A percentile compares a stretch with the other conserved stretches of the same genome.
These are phyloP conservation scores for Jacaranda copaia DNA, from an alignment of 257 asterid species.

Conservation along the genomic window DNA sequence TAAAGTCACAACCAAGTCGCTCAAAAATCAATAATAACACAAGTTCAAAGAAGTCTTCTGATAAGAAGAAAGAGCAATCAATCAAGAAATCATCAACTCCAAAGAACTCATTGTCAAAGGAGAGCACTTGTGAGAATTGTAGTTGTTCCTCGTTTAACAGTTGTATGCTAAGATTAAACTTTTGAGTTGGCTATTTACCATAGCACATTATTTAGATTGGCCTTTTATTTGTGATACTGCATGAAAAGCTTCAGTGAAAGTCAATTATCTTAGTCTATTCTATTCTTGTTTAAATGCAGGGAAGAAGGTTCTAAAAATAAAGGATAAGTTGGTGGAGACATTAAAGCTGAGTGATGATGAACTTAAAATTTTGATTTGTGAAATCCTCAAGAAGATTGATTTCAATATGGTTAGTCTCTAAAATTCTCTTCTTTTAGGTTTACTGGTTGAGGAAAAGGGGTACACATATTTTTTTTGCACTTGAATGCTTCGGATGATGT, in stretches of 20 bases:
- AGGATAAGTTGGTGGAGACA: slow-evolving; percentile 52
- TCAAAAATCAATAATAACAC: slow-evolving; percentile 51
- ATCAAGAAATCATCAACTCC: slow-evolving; percentile 61
- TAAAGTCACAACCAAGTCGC: slow-evolving; percentile 55
- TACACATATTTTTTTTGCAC: slow-evolving; percentile 15
- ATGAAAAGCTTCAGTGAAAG: slow-evolving; percentile 1
- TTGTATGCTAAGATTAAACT: slow-evolving; percentile 7
- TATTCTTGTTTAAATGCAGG: slow-evolving; percentile 46
- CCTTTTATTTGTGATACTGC: slow-evolving; percentile 12
- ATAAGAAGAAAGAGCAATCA: slow-evolving; percentile 62
- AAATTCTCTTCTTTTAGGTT: slow-evolving; percentile 17
- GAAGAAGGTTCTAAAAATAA: slow-evolving; percentile 54
- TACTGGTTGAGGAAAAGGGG: slow-evolving; percentile 2
- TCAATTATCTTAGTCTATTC: slow-evolving; percentile 16
- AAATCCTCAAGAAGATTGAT: slow-evolving; percentile 67
- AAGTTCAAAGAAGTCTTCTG: slow-evolving; percentile 58
- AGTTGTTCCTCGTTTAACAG: not conserved
- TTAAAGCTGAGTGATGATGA: slow-evolving; percentile 58
- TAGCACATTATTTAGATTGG: not conserved
- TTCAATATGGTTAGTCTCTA: slow-evolving; percentile 65
- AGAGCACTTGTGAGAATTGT: slow-evolving; percentile 63
- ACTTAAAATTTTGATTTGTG: slow-evolving; percentile 50
- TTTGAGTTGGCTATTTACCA: not conserved
- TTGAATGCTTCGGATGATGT: slow-evolving; percentile 2
- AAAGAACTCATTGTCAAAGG: slow-evolving; percentile 61